Evolutionary conservation across 1,284 basidiomycete genomes (phyloP), one percentile per base, ranked within the genome.

Genomic region (Mycosarcoma mackinlayi): DNA sequence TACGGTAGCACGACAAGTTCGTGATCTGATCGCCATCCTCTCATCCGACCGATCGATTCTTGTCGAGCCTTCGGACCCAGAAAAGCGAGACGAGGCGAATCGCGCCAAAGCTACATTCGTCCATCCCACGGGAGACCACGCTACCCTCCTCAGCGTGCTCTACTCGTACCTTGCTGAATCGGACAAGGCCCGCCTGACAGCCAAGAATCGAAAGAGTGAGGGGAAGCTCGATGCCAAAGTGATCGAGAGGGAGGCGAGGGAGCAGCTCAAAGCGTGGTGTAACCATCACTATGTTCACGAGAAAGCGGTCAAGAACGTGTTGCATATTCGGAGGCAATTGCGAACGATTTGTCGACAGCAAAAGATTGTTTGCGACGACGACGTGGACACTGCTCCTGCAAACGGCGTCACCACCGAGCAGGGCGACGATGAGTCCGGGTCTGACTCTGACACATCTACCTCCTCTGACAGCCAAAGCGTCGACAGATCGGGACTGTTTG

Each of bases 191-290:
- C 38, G 55, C 3, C 40, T 37, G 33, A 41, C 28, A 19, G 25
- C 42, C 10, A 41, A 49, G 18, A 31, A 28, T 16, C 34, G 47
- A 8, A 66, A 54, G 19, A 14, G 10, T 7, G 51, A 65, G 4
- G 31, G 34, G 13, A 60, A 49, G 35, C 42, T 14, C 14, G 50
- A 54, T 11, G 19, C 23, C 3, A 70, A 62, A n/a, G 55, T 41
- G 24, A 31, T 45, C 1, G 55, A 61, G 13, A 58, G 52, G 48
- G 62, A 69, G 28, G 56, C 40, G 4, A 37, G 58, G 27, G 67
- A 69, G 37, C 86, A 84, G 4, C 84, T 89, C 50, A 86, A 56
- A 27, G 71, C 64, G 7, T 82, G 80, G 80, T 82, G 80, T 48
- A 55, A 59, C 28, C 63, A 69, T 21, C 74, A 82, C 49, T 74